phyloP scores from a whole-genome alignment of 164 flowering plant genomes.

The Magnolia changhungtana region DNA sequence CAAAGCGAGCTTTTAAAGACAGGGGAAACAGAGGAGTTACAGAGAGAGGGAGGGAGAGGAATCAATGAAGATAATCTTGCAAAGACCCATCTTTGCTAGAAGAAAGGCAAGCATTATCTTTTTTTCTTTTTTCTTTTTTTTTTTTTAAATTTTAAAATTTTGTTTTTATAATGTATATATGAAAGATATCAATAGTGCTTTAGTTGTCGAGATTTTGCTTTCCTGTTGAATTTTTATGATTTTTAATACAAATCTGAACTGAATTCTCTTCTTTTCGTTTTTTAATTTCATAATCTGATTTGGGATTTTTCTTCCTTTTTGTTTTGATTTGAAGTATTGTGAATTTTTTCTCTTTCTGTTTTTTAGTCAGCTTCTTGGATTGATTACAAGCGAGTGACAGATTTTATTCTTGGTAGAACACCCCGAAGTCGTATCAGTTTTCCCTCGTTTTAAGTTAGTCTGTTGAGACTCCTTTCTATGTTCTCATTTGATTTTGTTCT shows the following conservation, averaged over 20 bases:
- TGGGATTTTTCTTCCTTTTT: background rate
- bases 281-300: background rate
- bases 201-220: too few relatives aligned
- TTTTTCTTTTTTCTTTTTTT: too few relatives aligned
- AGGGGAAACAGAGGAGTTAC: background rate
- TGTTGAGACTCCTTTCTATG: background rate
- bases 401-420: too few relatives aligned
- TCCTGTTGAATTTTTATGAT: background rate
- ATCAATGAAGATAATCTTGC: constrained; percentile 32
- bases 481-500: background rate
- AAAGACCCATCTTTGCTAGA: constrained; percentile 33
- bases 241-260: background rate
- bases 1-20: background rate
- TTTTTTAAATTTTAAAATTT: too few relatives aligned
- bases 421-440: too few relatives aligned
- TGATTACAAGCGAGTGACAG: constrained; percentile 35
- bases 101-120: constrained; percentile 33
- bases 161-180: too few relatives aligned
- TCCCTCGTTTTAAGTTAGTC: background rate
- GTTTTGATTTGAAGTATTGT: background rate
- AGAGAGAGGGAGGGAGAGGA: background rate
- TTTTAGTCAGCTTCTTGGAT: constrained; percentile 15
- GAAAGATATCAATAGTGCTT: too few relatives aligned
- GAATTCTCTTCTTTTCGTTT: background rate
- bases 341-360: background rate